A percentile compares a stretch with the other conserved stretches of the same genome.
phyloP scores from a whole-genome alignment of 306 rosid species.

The Castanea sativa region DNA sequence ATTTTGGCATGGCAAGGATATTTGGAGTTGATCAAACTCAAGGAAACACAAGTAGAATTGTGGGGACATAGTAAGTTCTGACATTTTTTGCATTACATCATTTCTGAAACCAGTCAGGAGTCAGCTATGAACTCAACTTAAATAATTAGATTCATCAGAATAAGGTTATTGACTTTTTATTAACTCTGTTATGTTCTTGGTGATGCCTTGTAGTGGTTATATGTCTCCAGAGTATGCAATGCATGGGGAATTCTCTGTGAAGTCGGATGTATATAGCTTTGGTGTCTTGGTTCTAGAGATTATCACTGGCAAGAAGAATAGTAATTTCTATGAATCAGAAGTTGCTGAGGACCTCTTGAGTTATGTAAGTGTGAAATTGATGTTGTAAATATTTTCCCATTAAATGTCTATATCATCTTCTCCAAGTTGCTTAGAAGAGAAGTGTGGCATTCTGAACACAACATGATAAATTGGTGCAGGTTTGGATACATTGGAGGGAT shows the following conservation, averaged over 20 bases:
- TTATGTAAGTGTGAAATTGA: conserved; percentile 7
- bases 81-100: not conserved
- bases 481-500: conserved; percentile 52
- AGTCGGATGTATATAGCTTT: conserved; percentile 25
- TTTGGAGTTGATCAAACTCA: conserved; percentile 26
- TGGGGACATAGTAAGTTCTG: conserved; percentile 18
- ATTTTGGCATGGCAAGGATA: conserved; percentile 33
- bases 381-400: not conserved
- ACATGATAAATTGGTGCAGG: conserved; percentile 24
- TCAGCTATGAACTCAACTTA: not conserved
- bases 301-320: conserved; percentile 23
- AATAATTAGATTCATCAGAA: not conserved
- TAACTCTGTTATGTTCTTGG: not conserved
- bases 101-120: not conserved
- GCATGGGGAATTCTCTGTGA: conserved; percentile 18
- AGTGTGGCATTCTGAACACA: not conserved
- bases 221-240: conserved; percentile 34
- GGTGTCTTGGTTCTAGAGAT: conserved; percentile 28
- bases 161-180: not conserved
- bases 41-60: conserved; percentile 9
- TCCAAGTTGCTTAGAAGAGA: not conserved
- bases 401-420: not conserved
- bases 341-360: conserved; percentile 20
- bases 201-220: conserved; percentile 21
- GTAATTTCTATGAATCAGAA: conserved; percentile 16